Evolutionary conservation across 768 basidiomycete genomes (phyloP).

Genomic region (Pleurotus giganteus): DNA sequence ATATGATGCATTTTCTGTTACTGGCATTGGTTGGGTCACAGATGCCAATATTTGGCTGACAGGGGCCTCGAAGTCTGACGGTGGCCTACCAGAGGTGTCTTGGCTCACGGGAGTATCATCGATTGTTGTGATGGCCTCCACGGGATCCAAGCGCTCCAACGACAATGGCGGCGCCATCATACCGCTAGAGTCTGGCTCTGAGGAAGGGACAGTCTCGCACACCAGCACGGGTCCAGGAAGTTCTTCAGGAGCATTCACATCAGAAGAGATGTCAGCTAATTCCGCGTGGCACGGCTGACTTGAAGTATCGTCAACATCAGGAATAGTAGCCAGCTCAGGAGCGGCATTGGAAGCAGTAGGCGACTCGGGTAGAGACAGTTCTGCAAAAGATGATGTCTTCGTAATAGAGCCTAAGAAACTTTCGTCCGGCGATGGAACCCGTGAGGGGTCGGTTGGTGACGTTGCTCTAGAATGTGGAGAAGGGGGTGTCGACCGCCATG

Average conservation of each 20-base stretch:
- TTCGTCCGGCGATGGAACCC: background rate
- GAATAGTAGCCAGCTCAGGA: background rate
- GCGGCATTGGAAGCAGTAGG: background rate
- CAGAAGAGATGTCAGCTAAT: background rate
- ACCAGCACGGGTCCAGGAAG: too few species aligned
- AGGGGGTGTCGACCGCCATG: conserved; percentile 10
- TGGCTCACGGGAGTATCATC: too few species aligned
- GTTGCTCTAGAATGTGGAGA: background rate
- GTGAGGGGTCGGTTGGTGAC: background rate
- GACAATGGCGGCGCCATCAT: too few species aligned
- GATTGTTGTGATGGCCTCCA: too few species aligned
- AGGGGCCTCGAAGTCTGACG: too few species aligned
- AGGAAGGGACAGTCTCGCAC: too few species aligned
- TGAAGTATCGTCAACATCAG: background rate
- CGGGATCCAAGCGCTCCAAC: too few species aligned
- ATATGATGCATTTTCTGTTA: too few species aligned
- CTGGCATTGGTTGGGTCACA: too few species aligned
- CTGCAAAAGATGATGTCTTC: background rate
- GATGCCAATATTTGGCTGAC: too few species aligned
- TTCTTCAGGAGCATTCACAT: background rate
- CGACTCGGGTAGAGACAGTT: background rate
- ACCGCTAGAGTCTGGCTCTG: too few species aligned
- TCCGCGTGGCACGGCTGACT: background rate
- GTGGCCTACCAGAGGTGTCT: too few species aligned
- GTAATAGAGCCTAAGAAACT: background rate